Evolutionary conservation across 768 basidiomycete species (phyloP), one percentile per base, ranked within the genome.

Genomic region (Infundibulicybe gibba): DNA sequence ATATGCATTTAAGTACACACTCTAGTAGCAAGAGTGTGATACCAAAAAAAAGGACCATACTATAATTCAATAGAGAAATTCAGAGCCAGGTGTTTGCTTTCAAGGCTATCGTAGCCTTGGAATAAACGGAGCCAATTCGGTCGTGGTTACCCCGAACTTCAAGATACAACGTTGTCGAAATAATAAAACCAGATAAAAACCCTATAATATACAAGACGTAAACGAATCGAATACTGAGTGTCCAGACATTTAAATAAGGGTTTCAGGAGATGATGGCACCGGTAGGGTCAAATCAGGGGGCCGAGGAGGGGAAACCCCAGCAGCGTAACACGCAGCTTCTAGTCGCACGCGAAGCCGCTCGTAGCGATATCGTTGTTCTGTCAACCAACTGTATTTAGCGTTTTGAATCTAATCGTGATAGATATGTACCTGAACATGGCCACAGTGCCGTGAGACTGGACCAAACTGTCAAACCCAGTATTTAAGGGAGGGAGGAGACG

Each of bases 401-500:
- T 34, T 13, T 32, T 32, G 33, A 37, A 20, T 16, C 32, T 37
- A 5, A 19, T 12, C 16, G 6, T 46, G 45, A 21, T 38, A 48
- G 47, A 31, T 35, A 61, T 68, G 54, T 55, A 85, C 84, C 79
- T 45, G 67, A 57, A 58, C 82, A 86, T 0, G 85, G 85, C 83
- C 83, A 86, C 39, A 85, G 54, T 5, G 71, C 68, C 40, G 76
- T 75, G 49, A 86, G 60, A 60, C 74, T 74, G 40, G 1, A 21
- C 32, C 25, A 33, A 41, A 37, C 37, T 35, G 42, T 44, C 54
- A 48, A 52, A 49, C 50, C 43, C 31, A 15, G 39, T 37, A 47
- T 37, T 43, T 12, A 43, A 40, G 34, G 41, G 32, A 34, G 13
- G 47, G 32, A 43, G 47, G 39, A 45, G 41, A 55, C 64, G 25